Percentiles rank a stretch among this genome's conserved stretches.
phyloP scores from a whole-genome alignment of 768 basidiomycete genomes.

The Austroboletus festivus region DNA sequence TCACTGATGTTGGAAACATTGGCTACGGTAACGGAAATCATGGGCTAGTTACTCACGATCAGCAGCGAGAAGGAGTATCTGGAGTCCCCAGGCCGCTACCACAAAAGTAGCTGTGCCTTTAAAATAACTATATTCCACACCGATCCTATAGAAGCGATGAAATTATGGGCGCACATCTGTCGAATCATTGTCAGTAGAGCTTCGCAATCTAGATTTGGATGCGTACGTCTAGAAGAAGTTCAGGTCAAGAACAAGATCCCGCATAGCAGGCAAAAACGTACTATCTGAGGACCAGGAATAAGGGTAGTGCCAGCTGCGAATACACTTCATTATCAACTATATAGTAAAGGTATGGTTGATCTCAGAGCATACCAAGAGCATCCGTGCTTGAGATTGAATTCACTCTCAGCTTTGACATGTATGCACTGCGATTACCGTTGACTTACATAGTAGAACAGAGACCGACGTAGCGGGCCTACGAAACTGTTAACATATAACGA shows the following conservation, averaged over 20 bases:
- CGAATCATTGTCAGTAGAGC: not conserved
- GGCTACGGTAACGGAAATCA: no score
- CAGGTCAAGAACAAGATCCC: not conserved
- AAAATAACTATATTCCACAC: not conserved
- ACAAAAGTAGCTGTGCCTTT: not conserved
- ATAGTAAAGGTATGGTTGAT: not conserved
- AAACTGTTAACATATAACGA: no score
- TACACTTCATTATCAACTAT: not conserved
- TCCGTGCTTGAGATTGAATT: not conserved
- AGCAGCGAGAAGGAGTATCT: not conserved
- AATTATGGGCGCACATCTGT: not conserved
- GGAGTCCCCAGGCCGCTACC: not conserved
- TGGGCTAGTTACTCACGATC: no score
- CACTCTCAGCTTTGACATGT: not conserved
- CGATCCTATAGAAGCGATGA: not conserved
- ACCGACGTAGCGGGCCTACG: no score
- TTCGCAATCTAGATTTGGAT: not conserved
- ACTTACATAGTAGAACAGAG: constrained; percentile 1
- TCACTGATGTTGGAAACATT: not conserved
- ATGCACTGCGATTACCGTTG: not conserved
- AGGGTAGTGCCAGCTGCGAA: not conserved
- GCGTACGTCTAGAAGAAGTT: not conserved
- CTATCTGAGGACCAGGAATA: not conserved
- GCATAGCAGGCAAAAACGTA: not conserved
- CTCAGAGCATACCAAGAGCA: not conserved